Conservation (phyloP, 2,329 filamentous ascomycete species). For the Penicillium digitatum region DNA sequence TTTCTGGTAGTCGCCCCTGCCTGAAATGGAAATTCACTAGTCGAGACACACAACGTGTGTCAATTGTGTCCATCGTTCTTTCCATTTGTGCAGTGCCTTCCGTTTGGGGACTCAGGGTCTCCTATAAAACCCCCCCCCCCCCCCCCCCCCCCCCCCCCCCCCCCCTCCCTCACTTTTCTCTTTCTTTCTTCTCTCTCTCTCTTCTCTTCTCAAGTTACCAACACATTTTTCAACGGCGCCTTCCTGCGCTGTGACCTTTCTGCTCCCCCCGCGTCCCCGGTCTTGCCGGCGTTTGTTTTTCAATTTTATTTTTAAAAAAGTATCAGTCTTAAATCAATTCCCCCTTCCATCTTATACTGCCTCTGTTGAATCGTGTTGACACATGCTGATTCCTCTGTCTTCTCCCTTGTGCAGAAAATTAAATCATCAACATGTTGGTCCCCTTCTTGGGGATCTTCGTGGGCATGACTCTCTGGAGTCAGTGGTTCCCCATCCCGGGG, state of each 20-base stretch:
- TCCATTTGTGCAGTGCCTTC: not conserved
- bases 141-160: not conserved
- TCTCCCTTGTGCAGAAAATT: not conserved
- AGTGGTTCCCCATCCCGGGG: conserved; percentile 21
- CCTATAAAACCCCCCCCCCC: not conserved
- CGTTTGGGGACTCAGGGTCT: not conserved
- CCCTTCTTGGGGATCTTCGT: conserved; percentile 20
- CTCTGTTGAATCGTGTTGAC: not conserved
- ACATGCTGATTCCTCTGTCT: not conserved
- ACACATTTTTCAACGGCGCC: not conserved
- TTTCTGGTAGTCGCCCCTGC: not conserved
- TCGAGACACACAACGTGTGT: not conserved
- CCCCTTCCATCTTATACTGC: not conserved
- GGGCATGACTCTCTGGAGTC: conserved; percentile 24
- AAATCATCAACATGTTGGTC: conserved; percentile 19
- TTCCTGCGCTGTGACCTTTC: not conserved
- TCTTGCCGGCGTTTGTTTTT: not conserved
- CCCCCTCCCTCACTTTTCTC: not conserved
- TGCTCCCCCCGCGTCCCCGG: not conserved
- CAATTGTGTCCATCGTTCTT: not conserved
- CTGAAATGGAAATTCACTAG: not conserved
- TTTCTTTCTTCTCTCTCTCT: conserved; percentile 3
- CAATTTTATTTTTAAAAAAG: not conserved
- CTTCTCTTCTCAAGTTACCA: not conserved
- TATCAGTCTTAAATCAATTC: not conserved